Base-by-base conservation (phyloP, 441 rosid species). In the Macaranga tanarius region DNA sequence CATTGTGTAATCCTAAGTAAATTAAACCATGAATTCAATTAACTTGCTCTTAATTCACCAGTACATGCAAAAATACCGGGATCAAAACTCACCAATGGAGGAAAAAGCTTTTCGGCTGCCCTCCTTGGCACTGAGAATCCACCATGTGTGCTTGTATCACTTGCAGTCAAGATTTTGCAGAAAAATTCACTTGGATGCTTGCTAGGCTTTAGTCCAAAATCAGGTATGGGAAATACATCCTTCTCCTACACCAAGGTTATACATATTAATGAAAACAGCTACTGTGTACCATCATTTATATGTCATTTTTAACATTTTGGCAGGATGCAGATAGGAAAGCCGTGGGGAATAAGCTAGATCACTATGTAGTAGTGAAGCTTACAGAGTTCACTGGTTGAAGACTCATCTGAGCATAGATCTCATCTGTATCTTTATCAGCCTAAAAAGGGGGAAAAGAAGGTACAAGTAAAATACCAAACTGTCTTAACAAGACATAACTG, bases 81-180 rank as follows among this genome's bases (percentile, higher is more conserved):
- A 60, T 25, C 66, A 64, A 69, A 71, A 45, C 88, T 80, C 68
- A 95, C 99, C 91, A 91, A 69, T 1, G 89, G 83, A 80, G 99
- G 98, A 77, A 95, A 95, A 62, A 95, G 98, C 86, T 95, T 95
- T 76, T 95, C 99, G 17, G 99, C 99, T 17, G 98, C 99, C 77
- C 98, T 82, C n/a, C 99, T 89, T 51, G 99, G 99, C 77, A 95
- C 97, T 0, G 99, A 95, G 80, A 95, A 95, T 70, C 99, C 99
- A 74, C 99, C 99, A 76, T 95, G 99, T 12, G 99, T 95, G 62
- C 99, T 95, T 26, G 97, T 95, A 76, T 93, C 98, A 76, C 98
- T 93, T 48, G 98, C 97, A 7, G 96, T 94, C 65, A 94, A 84
- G 6, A 87, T 94, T 79, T 95, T 95, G 84, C 99, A 95, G 87